Conservation (phyloP, 139 green algal species). For the Edaphochlamys debaryana region DNA sequence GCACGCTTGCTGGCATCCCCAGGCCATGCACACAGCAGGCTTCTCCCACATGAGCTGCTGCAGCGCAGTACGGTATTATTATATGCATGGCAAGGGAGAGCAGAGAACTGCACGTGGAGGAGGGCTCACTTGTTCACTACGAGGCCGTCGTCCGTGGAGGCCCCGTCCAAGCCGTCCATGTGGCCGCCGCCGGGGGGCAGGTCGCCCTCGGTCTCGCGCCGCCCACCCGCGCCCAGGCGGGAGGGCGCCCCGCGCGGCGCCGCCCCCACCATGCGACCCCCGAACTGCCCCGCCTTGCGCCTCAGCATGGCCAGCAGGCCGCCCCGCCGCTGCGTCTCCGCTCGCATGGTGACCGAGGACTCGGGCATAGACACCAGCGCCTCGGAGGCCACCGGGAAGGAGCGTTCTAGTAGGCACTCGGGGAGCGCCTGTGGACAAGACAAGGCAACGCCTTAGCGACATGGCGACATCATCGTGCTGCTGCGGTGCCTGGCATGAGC, state of each 20-base stretch:
- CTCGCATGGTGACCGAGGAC: background rate
- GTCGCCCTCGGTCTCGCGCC: too few species aligned
- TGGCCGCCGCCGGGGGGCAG: background rate
- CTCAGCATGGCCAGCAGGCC: slow-evolving; percentile 26
- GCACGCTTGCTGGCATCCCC: too few species aligned
- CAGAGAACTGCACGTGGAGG: too few species aligned
- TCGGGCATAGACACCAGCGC: slow-evolving; percentile 15
- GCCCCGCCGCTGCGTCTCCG: background rate
- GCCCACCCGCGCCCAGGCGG: too few species aligned
- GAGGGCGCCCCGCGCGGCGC: background rate
- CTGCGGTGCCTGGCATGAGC: too few species aligned
- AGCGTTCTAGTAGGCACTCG: slow-evolving; percentile 14
- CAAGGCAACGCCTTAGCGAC: too few species aligned
- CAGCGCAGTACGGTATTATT: too few species aligned
- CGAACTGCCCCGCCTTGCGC: slow-evolving; percentile 10
- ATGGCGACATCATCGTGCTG: too few species aligned
- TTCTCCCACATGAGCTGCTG: too few species aligned
- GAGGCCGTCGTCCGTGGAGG: slow-evolving; percentile 4
- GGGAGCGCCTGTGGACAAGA: slow-evolving; percentile 32
- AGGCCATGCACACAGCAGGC: too few species aligned
- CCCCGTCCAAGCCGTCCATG: background rate
- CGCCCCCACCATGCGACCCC: background rate
- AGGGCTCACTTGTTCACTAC: too few species aligned
- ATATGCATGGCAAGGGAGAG: too few species aligned
- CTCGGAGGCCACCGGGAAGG: slow-evolving; percentile 1